Evolutionary conservation across 441 rosid genomes (phyloP).

Genomic region (Kokia cookei): DNA sequence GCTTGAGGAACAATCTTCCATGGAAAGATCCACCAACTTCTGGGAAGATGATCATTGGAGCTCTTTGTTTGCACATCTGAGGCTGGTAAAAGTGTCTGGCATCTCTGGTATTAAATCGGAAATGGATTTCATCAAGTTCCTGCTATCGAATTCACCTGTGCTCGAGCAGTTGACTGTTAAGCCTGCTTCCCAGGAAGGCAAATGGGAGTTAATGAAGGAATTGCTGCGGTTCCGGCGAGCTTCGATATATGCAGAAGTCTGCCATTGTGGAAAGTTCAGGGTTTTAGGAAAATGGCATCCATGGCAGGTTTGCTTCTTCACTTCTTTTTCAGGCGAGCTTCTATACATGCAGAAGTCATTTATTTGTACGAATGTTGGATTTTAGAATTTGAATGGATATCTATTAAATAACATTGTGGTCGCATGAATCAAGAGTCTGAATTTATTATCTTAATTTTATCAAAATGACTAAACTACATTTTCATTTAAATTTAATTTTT

Average conservation of each 20-base stretch:
- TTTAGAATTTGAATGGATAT: neutral
- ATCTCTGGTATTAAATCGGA: constrained; percentile 45
- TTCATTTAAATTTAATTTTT: no score
- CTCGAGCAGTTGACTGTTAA: constrained; percentile 59
- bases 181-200: constrained; percentile 40
- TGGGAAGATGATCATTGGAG: constrained; percentile 49
- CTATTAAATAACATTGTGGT: neutral
- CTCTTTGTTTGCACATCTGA: constrained; percentile 42
- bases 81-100: constrained; percentile 39
- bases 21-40: constrained; percentile 17
- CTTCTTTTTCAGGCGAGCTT: neutral
- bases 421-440: neutral
- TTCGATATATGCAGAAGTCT: constrained; percentile 44
- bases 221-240: constrained; percentile 55
- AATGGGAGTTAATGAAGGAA: constrained; percentile 48
- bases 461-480: no score
- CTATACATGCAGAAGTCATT: no score
- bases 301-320: neutral
- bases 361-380: neutral
- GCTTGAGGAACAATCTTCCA: constrained; percentile 33
- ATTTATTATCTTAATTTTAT: no score
- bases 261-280: neutral
- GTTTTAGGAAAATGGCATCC: neutral
- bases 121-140: constrained; percentile 50
- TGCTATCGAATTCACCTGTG: constrained; percentile 53